These are phyloP conservation scores for Pyrus hybrid DNA, from an alignment of 331 rosid species.

Conservation along the genomic window DNA sequence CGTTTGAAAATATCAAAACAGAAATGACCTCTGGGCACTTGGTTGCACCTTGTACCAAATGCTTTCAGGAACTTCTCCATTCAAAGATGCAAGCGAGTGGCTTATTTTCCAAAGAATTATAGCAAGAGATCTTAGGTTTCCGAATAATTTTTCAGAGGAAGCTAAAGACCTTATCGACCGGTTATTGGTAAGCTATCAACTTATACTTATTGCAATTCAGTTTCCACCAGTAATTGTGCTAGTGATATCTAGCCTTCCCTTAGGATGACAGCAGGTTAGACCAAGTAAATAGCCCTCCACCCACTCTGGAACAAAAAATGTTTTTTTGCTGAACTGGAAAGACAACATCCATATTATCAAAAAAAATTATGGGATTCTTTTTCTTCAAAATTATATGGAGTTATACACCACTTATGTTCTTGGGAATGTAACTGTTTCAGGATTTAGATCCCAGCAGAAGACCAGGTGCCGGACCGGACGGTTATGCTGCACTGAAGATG, in stretches of 20 bases:
- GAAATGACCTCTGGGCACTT: constrained; percentile 99
- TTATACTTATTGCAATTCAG: background rate
- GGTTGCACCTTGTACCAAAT: constrained; percentile 99
- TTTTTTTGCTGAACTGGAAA: background rate
- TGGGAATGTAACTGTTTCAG: constrained; percentile 32
- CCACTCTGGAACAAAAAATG: background rate
- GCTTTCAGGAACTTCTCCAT: constrained; percentile 99
- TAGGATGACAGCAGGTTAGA: background rate
- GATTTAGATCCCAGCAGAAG: constrained; percentile 82
- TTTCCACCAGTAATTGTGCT: background rate
- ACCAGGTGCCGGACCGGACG: constrained; percentile 90
- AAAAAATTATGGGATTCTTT: background rate
- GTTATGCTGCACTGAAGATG: constrained; percentile 57
- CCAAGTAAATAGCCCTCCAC: background rate
- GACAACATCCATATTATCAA: background rate
- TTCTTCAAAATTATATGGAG: background rate
- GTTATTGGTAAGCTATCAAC: constrained; percentile 58
- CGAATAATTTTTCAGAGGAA: constrained; percentile 76
- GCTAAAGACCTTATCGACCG: constrained; percentile 81
- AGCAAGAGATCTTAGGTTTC: constrained; percentile 93
- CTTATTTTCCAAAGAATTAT: constrained; percentile 96
- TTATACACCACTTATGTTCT: background rate
- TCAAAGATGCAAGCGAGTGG: constrained; percentile 99
- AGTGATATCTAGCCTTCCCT: background rate
- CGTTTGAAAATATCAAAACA: constrained; percentile 36